Base-by-base conservation (phyloP, 306 rosid genomes). In the Fagus crenata region DNA sequence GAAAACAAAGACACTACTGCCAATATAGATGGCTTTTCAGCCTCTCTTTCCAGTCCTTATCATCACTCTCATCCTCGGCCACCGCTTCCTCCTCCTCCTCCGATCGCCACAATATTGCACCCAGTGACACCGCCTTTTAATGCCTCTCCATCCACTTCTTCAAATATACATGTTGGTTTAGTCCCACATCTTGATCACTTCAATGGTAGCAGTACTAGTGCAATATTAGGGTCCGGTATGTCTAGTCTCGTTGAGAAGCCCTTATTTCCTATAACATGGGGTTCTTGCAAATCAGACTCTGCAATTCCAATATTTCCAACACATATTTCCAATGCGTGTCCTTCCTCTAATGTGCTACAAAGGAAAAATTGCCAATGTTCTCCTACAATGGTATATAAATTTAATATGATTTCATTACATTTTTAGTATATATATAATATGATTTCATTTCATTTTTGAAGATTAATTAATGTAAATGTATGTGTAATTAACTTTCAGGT, bases 111-210 rank as follows among this genome's bases (percentile, higher is more conserved):
- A 18, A 15, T 59, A 8, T 9, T 71, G 17, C 67, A 14, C 28
- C 41, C n/a, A 9, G 11, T 18, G 41, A 1, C 75, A 36, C 31
- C 32, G 28, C 14, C 8, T 31, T 59, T 55, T 12, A 3, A 46
- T 46, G 51, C 69, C 2, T 51, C 61, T 42, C 2, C 69, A 3
- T 51, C 78, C 1, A 7, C 2, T 40, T 54, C 49, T 69, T 37
- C 79, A 49, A 35, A 75, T 36, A 0, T 37, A 18, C 77, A 54
- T 49, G 37, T 73, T 18, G 77, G 78, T 12, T 76, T 69, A 0
- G 75, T 37, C 1, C 78, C 84, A 0, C 72, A 43, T 60, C 75
- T 81, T 49, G 90, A 82, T 74, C 84, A 77, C 18, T 67, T 80
- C 39, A 67, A 78, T 7, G 60, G 14, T 75, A 79, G 74, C 43